Base-by-base conservation (phyloP, 225 moss, liverwort and hornwort genomes). In the Rhytidiadelphus loreus region DNA sequence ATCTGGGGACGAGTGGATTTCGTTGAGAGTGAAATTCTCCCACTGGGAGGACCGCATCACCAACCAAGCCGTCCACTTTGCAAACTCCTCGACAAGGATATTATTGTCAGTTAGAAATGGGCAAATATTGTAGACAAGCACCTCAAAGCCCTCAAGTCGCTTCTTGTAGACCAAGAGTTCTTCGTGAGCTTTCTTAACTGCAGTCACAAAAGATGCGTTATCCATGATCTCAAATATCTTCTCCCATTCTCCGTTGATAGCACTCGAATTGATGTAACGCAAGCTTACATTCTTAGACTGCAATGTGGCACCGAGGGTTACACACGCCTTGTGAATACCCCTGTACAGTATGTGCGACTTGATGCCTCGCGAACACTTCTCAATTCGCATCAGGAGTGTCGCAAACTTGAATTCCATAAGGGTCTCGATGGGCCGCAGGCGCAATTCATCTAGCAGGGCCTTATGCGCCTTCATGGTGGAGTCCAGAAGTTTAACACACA, bases 321-420 rank as follows among this genome's bases (percentile, higher is more conserved):
- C 37, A 73, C 80, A 93, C 22, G 93, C 91, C 48, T 41, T 24
- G 73, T 64, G 69, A 68, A 91, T 86, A 62, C 86, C 63, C 59
- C 56, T 86, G 52, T 91, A 91, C 41, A 93, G 83, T 61, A 68
- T 4, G 57, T 91, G 91, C 39, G 89, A 74, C 70, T 88, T 89
- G 52, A 90, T 88, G 52, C 56, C 83, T 74, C 66, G 89, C 55
- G 93, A 89, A 53, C 89, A 93, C 80, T 86, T 91, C 86, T 93
- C 93, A 81, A 91, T 88, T 61, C 90, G 86, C 93, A 93, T 91
- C 84, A 93, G 70, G 53, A 91, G 89, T 56, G 80, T 91, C 56
- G 93, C 81, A 90, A 93, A 89, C 81, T 91, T 91, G 60, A 89
- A 89, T 15, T 88, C 86, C 88, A 91, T 75, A 18, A 93, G 76